Evolutionary conservation across 106 monocot species (phyloP).

Genomic region (Vanilla planifolia): DNA sequence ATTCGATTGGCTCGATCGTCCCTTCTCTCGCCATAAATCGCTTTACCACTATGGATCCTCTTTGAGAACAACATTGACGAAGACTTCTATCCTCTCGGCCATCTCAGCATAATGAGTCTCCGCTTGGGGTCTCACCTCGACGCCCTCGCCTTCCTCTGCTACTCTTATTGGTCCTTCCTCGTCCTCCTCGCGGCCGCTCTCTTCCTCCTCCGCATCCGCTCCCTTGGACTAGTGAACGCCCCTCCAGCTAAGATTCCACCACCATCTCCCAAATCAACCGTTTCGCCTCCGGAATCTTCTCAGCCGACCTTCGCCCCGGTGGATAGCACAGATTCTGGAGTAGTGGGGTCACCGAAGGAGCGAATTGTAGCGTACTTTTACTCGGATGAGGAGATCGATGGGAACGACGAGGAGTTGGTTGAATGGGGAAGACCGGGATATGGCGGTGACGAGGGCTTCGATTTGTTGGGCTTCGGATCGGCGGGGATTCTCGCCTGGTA

Average conservation of each 20-base stretch:
- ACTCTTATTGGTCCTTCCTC: constrained; percentile 21
- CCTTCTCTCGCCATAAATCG: too few relatives aligned
- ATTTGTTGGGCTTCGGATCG: not conserved
- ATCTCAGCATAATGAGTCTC: constrained; percentile 22
- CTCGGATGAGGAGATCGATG: not conserved
- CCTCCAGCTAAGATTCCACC: not conserved
- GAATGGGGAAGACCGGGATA: not conserved
- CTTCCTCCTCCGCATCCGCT: constrained; percentile 22
- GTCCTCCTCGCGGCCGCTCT: constrained; percentile 21
- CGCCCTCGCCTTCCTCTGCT: constrained; percentile 27
- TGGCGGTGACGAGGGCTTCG: not conserved
- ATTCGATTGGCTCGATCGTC: too few relatives aligned
- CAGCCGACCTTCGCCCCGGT: not conserved
- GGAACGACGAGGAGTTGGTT: not conserved
- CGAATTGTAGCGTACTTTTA: constrained; percentile 18
- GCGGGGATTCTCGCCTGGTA: constrained; percentile 52
- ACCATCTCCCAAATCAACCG: not conserved
- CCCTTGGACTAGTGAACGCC: not conserved
- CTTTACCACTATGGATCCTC: too few relatives aligned
- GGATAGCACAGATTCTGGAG: not conserved
- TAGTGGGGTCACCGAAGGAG: constrained; percentile 7
- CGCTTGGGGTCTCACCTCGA: constrained; percentile 30
- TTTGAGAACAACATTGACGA: too few relatives aligned
- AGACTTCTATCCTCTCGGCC: too few relatives aligned
- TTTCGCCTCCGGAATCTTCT: not conserved